Conservation (phyloP, 345 rosid genomes). For the Cardamine occulta region DNA sequence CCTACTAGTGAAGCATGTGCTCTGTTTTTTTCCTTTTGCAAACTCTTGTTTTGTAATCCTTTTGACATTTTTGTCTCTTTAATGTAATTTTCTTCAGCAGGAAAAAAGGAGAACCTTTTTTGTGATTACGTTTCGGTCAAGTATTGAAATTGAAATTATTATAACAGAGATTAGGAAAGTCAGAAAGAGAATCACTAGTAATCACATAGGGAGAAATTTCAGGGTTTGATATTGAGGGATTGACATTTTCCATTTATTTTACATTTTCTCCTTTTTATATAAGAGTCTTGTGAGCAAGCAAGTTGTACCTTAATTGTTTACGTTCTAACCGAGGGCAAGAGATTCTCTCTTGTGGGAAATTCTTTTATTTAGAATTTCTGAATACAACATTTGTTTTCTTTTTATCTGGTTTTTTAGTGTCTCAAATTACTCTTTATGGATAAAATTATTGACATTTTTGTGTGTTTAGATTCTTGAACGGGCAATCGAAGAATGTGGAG, state of each 20-base stretch:
- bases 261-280: too few species aligned
- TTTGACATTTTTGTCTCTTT: neutral
- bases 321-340: neutral
- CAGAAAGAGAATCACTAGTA: neutral
- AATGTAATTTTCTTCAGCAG: neutral
- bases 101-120: neutral
- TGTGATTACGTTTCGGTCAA: neutral
- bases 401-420: neutral
- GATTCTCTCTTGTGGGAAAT: neutral
- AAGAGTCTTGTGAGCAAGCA: neutral
- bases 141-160: neutral
- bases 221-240: neutral
- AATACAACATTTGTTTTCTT: neutral
- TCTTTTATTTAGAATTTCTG: neutral
- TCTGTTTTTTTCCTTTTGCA: neutral
- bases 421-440: neutral
- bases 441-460: neutral
- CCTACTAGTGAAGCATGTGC: neutral
- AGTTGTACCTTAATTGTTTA: too few species aligned
- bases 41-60: neutral
- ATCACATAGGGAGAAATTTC: neutral
- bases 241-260: neutral
- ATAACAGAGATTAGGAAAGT: neutral
- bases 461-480: constrained; percentile 64
- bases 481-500: constrained; percentile 81